Conservation (phyloP, 257 asterid genomes). For the Knoxia roxburghii region DNA sequence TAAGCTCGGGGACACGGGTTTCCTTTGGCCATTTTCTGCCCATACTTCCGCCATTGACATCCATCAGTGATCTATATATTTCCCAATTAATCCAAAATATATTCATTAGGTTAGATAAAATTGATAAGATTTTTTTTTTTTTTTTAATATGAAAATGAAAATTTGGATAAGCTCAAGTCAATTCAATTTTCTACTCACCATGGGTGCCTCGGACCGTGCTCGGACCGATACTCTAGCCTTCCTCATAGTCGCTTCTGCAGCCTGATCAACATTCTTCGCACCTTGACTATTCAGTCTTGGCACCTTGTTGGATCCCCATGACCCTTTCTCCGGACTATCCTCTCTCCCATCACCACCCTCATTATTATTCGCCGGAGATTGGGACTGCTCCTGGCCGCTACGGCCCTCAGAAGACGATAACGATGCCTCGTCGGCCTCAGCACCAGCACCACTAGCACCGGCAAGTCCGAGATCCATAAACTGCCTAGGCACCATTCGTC, state of each 20-base stretch:
- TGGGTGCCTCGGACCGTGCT: constrained; percentile 84
- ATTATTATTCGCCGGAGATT: constrained; percentile 24
- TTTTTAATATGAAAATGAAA: background rate
- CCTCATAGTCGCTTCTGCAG: constrained; percentile 88
- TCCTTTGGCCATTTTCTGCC: constrained; percentile 96
- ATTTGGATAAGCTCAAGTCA: background rate
- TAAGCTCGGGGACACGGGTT: constrained; percentile 98
- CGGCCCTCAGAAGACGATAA: constrained; percentile 57
- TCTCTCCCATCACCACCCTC: constrained; percentile 23
- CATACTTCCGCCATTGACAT: constrained; percentile 97
- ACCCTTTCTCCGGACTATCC: constrained; percentile 35
- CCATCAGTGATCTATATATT: constrained; percentile 69
- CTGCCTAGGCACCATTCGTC: constrained; percentile 63
- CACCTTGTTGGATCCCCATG: constrained; percentile 44
- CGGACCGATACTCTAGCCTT: constrained; percentile 97
- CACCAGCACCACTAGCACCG: constrained; percentile 21
- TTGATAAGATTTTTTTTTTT: no score
- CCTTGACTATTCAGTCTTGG: constrained; percentile 29
- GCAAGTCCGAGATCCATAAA: constrained; percentile 81
- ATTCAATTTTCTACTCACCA: constrained; percentile 34
- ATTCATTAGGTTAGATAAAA: no score
- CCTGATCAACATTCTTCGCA: constrained; percentile 57
- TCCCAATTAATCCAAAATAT: background rate
- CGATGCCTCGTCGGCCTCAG: constrained; percentile 52
- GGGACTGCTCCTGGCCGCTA: constrained; percentile 31